Conservation (phyloP, 768 basidiomycete species). For the Termitomyces titanicus region DNA sequence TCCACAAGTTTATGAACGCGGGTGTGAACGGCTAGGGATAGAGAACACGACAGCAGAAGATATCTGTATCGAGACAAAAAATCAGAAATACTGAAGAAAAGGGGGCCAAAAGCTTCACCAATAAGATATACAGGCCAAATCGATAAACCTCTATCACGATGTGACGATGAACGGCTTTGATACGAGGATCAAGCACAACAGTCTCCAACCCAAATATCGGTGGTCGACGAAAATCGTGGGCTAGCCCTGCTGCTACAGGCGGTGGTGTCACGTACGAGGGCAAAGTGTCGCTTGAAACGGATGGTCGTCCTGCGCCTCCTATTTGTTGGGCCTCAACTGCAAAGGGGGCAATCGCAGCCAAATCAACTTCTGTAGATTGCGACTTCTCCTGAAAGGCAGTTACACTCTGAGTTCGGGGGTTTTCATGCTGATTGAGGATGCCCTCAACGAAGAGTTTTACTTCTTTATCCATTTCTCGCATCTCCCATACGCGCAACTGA, state of each 20-base stretch:
- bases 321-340: neutral
- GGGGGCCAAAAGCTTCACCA: conserved; percentile 15
- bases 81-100: neutral
- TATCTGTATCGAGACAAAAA: conserved; percentile 5
- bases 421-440: conserved; percentile 10
- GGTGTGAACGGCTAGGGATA: conserved; percentile 17
- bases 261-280: neutral
- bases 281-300: conserved; percentile 6
- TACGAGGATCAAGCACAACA: conserved; percentile 33
- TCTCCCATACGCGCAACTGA: conserved; percentile 37
- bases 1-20: neutral
- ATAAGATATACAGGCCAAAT: conserved; percentile 19
- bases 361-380: neutral
- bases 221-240: conserved; percentile 20
- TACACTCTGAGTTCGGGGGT: neutral
- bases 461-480: conserved; percentile 27
- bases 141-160: conserved; percentile 25
- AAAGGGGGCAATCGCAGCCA: conserved; percentile 18
- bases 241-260: neutral
- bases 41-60: conserved; percentile 21
- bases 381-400: neutral
- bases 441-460: conserved; percentile 17
- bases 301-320: neutral
- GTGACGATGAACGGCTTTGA: conserved; percentile 27
- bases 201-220: conserved; percentile 38